phyloP scores from a whole-genome alignment of 129 eudicot genomes.

The Rutidosis leptorrhynchoides region DNA sequence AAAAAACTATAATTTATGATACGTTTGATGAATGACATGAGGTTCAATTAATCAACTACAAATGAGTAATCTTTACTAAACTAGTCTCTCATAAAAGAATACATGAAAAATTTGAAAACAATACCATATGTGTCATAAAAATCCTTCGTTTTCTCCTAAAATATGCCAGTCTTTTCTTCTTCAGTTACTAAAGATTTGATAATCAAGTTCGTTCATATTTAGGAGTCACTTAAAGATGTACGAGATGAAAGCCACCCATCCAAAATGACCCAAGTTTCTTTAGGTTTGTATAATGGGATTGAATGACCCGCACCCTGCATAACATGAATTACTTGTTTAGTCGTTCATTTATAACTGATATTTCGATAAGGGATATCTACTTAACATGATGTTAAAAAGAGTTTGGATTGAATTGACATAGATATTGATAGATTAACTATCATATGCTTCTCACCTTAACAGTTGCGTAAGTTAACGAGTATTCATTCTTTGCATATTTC shows the following conservation, averaged over 20 bases:
- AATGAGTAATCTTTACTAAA: too few relatives aligned
- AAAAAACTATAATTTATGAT: too few relatives aligned
- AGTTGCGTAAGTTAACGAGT: slow-evolving; percentile 30
- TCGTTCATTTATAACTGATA: neutral
- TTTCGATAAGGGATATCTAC: neutral
- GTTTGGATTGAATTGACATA: neutral
- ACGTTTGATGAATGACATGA: too few relatives aligned
- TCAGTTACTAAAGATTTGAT: too few relatives aligned
- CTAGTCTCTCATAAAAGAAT: too few relatives aligned
- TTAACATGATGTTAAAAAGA: neutral
- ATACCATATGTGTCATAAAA: too few relatives aligned
- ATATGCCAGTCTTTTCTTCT: too few relatives aligned
- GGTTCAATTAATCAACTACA: too few relatives aligned
- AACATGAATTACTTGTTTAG: neutral
- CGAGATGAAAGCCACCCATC: slow-evolving; percentile 23
- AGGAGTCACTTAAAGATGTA: slow-evolving; percentile 11
- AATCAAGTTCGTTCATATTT: too few relatives aligned
- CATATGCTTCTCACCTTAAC: slow-evolving; percentile 27
- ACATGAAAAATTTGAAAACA: too few relatives aligned
- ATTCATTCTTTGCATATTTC: slow-evolving; percentile 12
- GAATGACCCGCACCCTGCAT: slow-evolving; percentile 34
- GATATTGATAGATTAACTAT: neutral
- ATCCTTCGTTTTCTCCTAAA: too few relatives aligned
- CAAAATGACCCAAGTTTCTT: slow-evolving; percentile 19
- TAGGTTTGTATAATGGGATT: slow-evolving; percentile 22